These are phyloP conservation scores for Nemophila menziesii DNA, from an alignment of 257 asterid genomes.

Conservation along the genomic window DNA sequence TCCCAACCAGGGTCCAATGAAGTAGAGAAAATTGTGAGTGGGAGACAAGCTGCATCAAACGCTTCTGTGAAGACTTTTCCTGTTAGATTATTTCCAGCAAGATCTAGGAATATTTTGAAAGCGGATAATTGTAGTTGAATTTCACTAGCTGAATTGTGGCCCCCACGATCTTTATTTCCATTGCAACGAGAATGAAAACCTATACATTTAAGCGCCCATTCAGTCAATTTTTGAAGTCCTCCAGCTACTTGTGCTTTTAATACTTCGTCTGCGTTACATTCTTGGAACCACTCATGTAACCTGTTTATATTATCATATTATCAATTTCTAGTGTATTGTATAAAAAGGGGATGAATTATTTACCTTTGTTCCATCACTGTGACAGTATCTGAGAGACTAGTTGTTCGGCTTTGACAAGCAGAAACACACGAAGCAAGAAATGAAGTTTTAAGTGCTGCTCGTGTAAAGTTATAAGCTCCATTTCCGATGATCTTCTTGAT, in stretches of 20 bases:
- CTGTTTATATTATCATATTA: constrained; percentile 35
- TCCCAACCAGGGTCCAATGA: constrained; percentile 99
- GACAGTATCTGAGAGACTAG: constrained; percentile 94
- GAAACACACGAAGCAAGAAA: constrained; percentile 97
- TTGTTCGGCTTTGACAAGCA: constrained; percentile 92
- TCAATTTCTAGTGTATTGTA: not conserved
- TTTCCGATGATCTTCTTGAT: constrained; percentile 66
- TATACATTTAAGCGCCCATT: constrained; percentile 98
- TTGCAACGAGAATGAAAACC: constrained; percentile 98
- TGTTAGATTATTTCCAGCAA: constrained; percentile 79
- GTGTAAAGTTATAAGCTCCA: constrained; percentile 90
- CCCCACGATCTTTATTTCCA: constrained; percentile 67
- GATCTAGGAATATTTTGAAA: constrained; percentile 88
- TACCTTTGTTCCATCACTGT: constrained; percentile 97
- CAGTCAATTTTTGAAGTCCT: constrained; percentile 93
- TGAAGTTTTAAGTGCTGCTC: constrained; percentile 93
- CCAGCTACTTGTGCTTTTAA: constrained; percentile 98
- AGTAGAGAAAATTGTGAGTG: constrained; percentile 91
- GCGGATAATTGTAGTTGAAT: constrained; percentile 84
- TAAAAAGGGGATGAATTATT: not conserved
- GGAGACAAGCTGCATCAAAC: constrained; percentile 99
- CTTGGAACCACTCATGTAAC: constrained; percentile 89
- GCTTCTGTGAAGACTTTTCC: constrained; percentile 99
- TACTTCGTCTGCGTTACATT: constrained; percentile 90
- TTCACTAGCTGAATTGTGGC: constrained; percentile 60